phyloP scores from a whole-genome alignment of 345 rosid genomes.

The rapeseed (Brassica napus) region Da-Ae NC_063444.1:7703501-7704000 shows the following conservation, averaged over 20 bases:
- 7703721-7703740: conserved; percentile 2
- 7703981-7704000: too few relatives aligned
- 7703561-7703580: neutral
- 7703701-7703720: conserved; percentile 16
- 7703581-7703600: neutral
- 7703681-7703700: conserved; percentile 35
- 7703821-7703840: neutral
- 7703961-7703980: too few relatives aligned
- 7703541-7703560: neutral
- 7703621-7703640: conserved; percentile 25
- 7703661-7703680: conserved; percentile 29
- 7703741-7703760: conserved; percentile 7
- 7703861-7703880: too few relatives aligned
- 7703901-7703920: too few relatives aligned
- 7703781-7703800: neutral
- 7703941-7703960: too few relatives aligned
- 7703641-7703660: conserved; percentile 22
- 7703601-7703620: conserved; percentile 17
- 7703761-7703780: neutral
- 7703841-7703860: neutral
- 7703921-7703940: too few relatives aligned
- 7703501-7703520: neutral
- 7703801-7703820: neutral
- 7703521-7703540: neutral
- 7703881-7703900: too few relatives aligned